Evolutionary conservation across 2,329 filamentous ascomycete species (phyloP).

Genomic region (Ceratocystiopsis sp.): DNA sequence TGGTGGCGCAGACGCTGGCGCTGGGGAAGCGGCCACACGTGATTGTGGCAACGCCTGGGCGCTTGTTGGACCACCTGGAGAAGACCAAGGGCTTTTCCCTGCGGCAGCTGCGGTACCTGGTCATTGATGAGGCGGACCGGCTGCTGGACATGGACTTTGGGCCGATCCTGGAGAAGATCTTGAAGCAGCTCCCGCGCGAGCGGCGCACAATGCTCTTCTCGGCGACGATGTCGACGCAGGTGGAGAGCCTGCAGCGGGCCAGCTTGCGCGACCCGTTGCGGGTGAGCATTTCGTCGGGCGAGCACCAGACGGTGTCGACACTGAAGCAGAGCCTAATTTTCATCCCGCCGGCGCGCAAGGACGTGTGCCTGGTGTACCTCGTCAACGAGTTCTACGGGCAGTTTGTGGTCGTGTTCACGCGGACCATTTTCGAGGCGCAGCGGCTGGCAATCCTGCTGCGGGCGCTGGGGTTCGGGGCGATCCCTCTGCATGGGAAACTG

Average conservation of each 20-base stretch:
- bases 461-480: conserved; percentile 71
- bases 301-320: conserved; percentile 83
- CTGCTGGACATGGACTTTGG: conserved; percentile 46
- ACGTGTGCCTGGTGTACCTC: conserved; percentile 74
- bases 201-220: conserved; percentile 56
- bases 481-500: conserved; percentile 84
- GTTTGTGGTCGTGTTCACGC: conserved; percentile 74
- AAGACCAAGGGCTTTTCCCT: conserved; percentile 94
- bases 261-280: conserved; percentile 48
- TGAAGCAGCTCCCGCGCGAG: conserved; percentile 68
- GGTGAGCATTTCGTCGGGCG: conserved; percentile 28
- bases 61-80: conserved; percentile 80
- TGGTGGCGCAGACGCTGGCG: conserved; percentile 80
- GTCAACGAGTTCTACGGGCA: conserved; percentile 79
- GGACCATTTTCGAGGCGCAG: conserved; percentile 84
- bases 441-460: conserved; percentile 69
- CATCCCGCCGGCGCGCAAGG: conserved; percentile 73
- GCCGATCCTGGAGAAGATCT: conserved; percentile 47
- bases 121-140: conserved; percentile 89
- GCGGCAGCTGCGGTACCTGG: conserved; percentile 61
- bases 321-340: conserved; percentile 77
- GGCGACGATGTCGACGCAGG: conserved; percentile 79
- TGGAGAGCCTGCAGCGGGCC: conserved; percentile 82
- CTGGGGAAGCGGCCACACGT: conserved; percentile 94
- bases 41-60: conserved; percentile 78